Evolutionary conservation across 306 rosid genomes (phyloP).

Genomic region (Leucaena leucocephala): DNA sequence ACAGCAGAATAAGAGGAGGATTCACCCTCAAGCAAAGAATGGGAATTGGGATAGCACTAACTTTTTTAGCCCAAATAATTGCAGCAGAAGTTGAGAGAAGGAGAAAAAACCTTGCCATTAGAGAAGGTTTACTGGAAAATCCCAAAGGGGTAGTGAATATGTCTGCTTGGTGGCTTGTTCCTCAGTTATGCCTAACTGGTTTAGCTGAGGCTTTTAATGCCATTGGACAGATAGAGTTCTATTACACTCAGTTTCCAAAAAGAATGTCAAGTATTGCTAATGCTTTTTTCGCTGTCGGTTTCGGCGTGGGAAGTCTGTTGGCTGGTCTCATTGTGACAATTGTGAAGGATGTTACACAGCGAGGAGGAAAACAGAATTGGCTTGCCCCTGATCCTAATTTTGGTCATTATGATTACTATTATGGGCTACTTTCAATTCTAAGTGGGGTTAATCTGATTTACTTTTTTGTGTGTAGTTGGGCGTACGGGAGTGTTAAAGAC

Average conservation of each 20-base stretch:
- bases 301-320: conserved; percentile 59
- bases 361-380: conserved; percentile 57
- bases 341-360: conserved; percentile 41
- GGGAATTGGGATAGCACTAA: conserved; percentile 60
- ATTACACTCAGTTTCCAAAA: conserved; percentile 74
- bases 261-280: conserved; percentile 75
- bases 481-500: conserved; percentile 55
- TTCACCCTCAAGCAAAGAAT: conserved; percentile 52
- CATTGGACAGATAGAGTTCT: conserved; percentile 78
- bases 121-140: conserved; percentile 42
- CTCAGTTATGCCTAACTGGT: conserved; percentile 65
- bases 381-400: conserved; percentile 52
- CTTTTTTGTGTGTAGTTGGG: conserved; percentile 61
- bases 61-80: conserved; percentile 53
- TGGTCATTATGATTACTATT: conserved; percentile 76
- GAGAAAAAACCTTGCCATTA: conserved; percentile 55
- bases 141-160: conserved; percentile 49
- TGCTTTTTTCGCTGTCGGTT: conserved; percentile 53
- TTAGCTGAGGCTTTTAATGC: conserved; percentile 72
- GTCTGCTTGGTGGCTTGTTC: conserved; percentile 81
- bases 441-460: conserved; percentile 56
- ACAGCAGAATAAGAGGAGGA: conserved; percentile 41
- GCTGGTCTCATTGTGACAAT: conserved; percentile 49
- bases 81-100: conserved; percentile 53
- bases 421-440: conserved; percentile 48